Conservation (phyloP, 2,329 filamentous ascomycete genomes). For the Trichophyton equinum region DNA sequence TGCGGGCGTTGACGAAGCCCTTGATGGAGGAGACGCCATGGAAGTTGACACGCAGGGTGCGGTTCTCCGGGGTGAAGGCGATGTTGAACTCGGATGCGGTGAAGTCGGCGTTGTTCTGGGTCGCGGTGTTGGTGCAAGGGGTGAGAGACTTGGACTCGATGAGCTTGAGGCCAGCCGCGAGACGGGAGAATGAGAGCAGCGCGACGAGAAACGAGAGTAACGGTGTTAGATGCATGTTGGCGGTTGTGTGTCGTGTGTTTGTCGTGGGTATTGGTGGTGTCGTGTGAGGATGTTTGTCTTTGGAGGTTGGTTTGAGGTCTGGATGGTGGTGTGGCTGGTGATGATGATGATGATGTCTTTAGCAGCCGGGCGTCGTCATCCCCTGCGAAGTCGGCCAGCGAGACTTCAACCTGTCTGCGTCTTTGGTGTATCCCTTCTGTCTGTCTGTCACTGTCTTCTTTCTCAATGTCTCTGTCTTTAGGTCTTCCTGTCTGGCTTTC, state of each 20-base stretch:
- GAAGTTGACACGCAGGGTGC: constrained; percentile 59
- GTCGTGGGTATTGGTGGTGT: neutral
- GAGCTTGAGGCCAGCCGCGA: constrained; percentile 49
- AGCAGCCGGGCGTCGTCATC: neutral
- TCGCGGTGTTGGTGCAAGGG: constrained; percentile 69
- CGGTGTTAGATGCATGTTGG: constrained; percentile 14
- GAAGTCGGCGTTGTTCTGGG: constrained; percentile 70
- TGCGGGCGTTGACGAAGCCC: constrained; percentile 66
- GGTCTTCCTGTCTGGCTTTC: neutral
- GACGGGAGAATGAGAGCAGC: constrained; percentile 30
- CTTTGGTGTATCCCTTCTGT: neutral
- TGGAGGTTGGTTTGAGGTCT: neutral
- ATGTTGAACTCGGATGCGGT: constrained; percentile 83
- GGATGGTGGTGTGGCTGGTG: too few relatives aligned
- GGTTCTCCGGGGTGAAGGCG: constrained; percentile 51
- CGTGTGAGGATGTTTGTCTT: neutral
- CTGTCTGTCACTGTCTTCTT: neutral
- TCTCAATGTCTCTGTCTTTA: neutral
- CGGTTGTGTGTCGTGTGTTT: neutral
- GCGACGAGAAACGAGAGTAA: constrained; percentile 27
- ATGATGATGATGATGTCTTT: too few relatives aligned
- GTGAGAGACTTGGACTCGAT: constrained; percentile 76
- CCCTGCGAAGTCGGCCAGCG: neutral
- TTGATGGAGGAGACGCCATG: constrained; percentile 72
- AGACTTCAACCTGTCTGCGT: neutral